These are phyloP conservation scores for Leptomonas seymouri DNA, from an alignment of 208 protist genomes.

Conservation along the genomic window DNA sequence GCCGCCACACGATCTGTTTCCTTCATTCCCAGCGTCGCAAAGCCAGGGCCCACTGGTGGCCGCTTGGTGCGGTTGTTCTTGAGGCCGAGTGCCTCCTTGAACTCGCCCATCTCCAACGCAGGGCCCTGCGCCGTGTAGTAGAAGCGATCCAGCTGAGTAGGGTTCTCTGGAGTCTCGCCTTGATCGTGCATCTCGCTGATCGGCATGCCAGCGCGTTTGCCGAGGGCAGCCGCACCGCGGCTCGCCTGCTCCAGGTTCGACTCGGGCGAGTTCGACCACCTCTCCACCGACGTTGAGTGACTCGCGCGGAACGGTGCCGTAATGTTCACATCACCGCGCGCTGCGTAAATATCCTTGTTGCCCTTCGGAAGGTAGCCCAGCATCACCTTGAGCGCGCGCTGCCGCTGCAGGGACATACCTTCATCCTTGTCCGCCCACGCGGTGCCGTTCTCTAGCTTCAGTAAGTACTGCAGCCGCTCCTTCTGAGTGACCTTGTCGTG, in stretches of 20 bases:
- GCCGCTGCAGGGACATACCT: conserved; percentile 82
- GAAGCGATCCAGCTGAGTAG: conserved; percentile 80
- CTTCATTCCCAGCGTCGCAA: conserved; percentile 68
- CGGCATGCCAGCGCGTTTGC: conserved; percentile 78
- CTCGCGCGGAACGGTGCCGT: conserved; percentile 81
- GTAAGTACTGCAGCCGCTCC: conserved; percentile 63
- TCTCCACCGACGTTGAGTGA: conserved; percentile 72
- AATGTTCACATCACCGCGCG: conserved; percentile 85
- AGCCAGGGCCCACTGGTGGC: conserved; percentile 61
- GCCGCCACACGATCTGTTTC: conserved; percentile 6
- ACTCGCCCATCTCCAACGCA: conserved; percentile 81
- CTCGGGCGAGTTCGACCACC: conserved; percentile 76
- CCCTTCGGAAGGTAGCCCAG: conserved; percentile 88
- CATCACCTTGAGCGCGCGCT: conserved; percentile 89
- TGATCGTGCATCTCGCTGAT: conserved; percentile 90
- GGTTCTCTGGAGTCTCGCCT: conserved; percentile 81
- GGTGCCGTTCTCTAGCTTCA: conserved; percentile 73
- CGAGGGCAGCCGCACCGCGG: conserved; percentile 74
- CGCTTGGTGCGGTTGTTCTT: conserved; percentile 76
- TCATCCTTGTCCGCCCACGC: conserved; percentile 90
- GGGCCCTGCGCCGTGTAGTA: conserved; percentile 83
- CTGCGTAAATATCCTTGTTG: conserved; percentile 85
- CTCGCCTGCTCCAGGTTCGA: conserved; percentile 86
- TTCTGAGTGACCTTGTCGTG: conserved; percentile 55
- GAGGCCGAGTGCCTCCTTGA: conserved; percentile 89